Evolutionary conservation across 352 stramenopile species (phyloP).

Genomic region (Phytophthora citrophthora): DNA sequence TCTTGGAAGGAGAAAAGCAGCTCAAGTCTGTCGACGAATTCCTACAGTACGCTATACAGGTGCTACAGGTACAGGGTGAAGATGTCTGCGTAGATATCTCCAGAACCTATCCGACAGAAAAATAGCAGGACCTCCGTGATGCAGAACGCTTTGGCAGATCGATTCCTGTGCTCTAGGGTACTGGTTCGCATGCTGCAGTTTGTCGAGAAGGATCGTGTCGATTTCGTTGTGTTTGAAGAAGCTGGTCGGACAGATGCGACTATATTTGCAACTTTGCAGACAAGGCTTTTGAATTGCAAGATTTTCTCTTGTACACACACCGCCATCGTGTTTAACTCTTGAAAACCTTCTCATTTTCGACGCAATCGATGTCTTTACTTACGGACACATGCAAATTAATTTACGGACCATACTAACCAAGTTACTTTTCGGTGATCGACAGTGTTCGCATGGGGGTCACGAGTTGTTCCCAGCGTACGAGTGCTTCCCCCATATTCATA

Average conservation of each 20-base stretch:
- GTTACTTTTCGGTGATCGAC: constrained; percentile 28
- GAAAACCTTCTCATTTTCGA: background rate
- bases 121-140: no score
- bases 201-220: background rate
- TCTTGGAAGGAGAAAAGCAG: background rate
- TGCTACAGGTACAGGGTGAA: background rate
- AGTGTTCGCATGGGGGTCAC: constrained; percentile 38
- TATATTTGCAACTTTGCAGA: no score
- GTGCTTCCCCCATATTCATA: constrained; percentile 42
- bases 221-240: constrained; percentile 5
- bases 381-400: constrained; percentile 16
- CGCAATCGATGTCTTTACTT: background rate
- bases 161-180: background rate
- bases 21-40: constrained; percentile 12
- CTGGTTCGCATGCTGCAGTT: background rate
- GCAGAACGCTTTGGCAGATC: no score
- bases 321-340: no score
- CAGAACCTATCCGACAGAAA: no score
- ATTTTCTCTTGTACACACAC: no score
- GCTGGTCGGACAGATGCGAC: background rate
- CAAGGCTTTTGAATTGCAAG: no score
- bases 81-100: no score
- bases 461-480: constrained; percentile 44
- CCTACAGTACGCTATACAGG: constrained; percentile 4
- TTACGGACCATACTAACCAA: constrained; percentile 7